phyloP scores from a whole-genome alignment of 169 alveolate species.

The Cryptosporidium sp. region DNA sequence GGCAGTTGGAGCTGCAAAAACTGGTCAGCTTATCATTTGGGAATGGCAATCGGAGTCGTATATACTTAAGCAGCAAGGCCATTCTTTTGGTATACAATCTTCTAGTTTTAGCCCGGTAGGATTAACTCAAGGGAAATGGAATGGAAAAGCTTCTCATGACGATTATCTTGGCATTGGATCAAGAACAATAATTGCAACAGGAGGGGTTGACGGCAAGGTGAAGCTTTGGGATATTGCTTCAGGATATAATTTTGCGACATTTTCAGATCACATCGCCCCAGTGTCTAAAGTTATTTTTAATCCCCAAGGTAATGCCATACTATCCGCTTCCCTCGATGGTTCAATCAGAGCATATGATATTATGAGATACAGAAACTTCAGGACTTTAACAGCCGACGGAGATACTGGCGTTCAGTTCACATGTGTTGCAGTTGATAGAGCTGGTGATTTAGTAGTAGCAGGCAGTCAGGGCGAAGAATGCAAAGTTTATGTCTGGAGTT shows the following conservation, averaged over 20 bases:
- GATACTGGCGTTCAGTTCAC: constrained; percentile 88
- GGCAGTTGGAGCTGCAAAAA: constrained; percentile 88
- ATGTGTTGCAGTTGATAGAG: constrained; percentile 92
- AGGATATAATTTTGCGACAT: constrained; percentile 95
- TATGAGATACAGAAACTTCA: constrained; percentile 90
- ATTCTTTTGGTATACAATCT: constrained; percentile 84
- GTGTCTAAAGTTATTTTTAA: constrained; percentile 92
- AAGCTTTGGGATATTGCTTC: constrained; percentile 95
- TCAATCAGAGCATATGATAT: constrained; percentile 97
- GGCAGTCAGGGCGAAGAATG: constrained; percentile 94
- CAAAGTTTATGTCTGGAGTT: constrained; percentile 85
- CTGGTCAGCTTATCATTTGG: constrained; percentile 95
- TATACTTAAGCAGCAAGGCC: constrained; percentile 95
- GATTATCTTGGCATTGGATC: constrained; percentile 87
- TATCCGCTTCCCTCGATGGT: constrained; percentile 97
- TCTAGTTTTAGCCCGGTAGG: constrained; percentile 65
- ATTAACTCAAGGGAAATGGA: constrained; percentile 42
- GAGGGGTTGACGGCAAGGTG: constrained; percentile 96
- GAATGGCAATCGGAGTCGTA: constrained; percentile 99
- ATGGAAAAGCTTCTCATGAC: constrained; percentile 43
- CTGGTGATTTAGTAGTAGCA: constrained; percentile 97
- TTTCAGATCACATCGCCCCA: constrained; percentile 94
- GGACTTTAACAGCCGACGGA: constrained; percentile 86
- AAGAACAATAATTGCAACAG: constrained; percentile 94
- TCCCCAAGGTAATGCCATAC: constrained; percentile 93